Percentiles rank a stretch among this genome's conserved stretches.
phyloP scores from a whole-genome alignment of 2,329 filamentous ascomycete genomes.

The Diaporthe sp. region DNA sequence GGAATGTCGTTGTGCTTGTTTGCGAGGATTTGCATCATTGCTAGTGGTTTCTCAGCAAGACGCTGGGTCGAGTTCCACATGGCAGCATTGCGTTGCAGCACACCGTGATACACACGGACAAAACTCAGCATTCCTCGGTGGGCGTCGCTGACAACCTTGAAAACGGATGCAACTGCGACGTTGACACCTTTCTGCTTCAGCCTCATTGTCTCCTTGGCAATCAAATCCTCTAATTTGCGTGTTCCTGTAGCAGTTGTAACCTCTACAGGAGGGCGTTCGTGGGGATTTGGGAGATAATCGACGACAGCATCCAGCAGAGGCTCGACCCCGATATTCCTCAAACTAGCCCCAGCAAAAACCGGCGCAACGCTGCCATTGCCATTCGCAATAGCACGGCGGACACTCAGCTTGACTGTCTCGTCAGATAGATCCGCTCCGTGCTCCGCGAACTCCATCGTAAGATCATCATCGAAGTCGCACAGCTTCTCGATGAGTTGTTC shows the following conservation, averaged over 20 bases:
- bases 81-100: slow-evolving; percentile 78
- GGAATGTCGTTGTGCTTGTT: slow-evolving; percentile 88
- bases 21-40: slow-evolving; percentile 90
- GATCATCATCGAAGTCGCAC: slow-evolving; percentile 88
- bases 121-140: slow-evolving; percentile 91
- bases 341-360: slow-evolving; percentile 91
- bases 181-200: slow-evolving; percentile 53
- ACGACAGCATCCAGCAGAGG: slow-evolving; percentile 90
- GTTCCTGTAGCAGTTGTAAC: slow-evolving; percentile 76
- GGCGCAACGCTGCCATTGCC: slow-evolving; percentile 83
- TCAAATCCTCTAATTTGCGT: slow-evolving; percentile 58
- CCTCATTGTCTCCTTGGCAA: slow-evolving; percentile 49
- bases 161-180: slow-evolving; percentile 76
- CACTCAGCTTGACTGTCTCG: slow-evolving; percentile 76
- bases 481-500: slow-evolving; percentile 84
- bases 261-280: slow-evolving; percentile 83
- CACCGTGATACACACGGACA: slow-evolving; percentile 90
- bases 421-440: slow-evolving; percentile 80
- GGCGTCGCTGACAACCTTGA: slow-evolving; percentile 94
- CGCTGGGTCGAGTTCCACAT: slow-evolving; percentile 91
- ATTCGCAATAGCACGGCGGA: slow-evolving; percentile 79
- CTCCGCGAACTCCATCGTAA: slow-evolving; percentile 88
- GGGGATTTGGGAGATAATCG: slow-evolving; percentile 87
- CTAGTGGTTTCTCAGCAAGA: slow-evolving; percentile 83
- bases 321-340: slow-evolving; percentile 94